Evolutionary conservation across 1,284 basidiomycete species (phyloP).

Genomic region (Agaricales sp.): DNA sequence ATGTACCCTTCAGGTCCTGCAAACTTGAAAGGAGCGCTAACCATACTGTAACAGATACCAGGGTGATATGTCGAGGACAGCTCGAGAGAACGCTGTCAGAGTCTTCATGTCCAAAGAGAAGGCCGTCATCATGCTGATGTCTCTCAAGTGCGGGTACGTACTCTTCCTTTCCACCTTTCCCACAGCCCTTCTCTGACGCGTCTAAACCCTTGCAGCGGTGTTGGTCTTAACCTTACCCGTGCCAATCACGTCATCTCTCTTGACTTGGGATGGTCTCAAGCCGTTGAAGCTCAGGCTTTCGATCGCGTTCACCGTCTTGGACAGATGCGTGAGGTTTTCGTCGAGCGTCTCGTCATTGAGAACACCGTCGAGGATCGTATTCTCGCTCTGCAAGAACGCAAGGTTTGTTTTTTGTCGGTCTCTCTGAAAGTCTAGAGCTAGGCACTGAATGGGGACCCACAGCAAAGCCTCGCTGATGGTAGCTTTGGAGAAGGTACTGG

Average conservation of each 20-base stretch:
- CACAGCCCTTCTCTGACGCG: neutral
- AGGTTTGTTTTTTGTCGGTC: constrained; percentile 23
- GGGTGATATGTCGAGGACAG: neutral
- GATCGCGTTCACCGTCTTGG: constrained; percentile 41
- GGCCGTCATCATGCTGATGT: neutral
- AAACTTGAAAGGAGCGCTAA: no score
- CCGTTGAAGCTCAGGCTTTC: constrained; percentile 44
- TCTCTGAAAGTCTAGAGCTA: neutral
- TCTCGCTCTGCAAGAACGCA: constrained; percentile 44
- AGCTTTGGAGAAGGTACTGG: neutral
- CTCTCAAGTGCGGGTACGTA: neutral
- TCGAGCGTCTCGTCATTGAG: constrained; percentile 49
- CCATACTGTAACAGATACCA: no score
- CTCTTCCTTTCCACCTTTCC: constrained; percentile 20
- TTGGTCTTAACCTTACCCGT: constrained; percentile 47
- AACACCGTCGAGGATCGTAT: constrained; percentile 55
- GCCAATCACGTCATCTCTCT: constrained; percentile 55
- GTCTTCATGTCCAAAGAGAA: neutral
- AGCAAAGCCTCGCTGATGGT: neutral
- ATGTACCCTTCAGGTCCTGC: neutral
- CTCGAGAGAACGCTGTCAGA: neutral
- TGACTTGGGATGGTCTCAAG: constrained; percentile 52
- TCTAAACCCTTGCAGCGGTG: constrained; percentile 20
- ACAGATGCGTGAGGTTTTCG: constrained; percentile 39
- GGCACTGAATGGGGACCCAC: no score